Conservation (phyloP, 257 asterid species). For the Phtheirospermum japonicum region DNA sequence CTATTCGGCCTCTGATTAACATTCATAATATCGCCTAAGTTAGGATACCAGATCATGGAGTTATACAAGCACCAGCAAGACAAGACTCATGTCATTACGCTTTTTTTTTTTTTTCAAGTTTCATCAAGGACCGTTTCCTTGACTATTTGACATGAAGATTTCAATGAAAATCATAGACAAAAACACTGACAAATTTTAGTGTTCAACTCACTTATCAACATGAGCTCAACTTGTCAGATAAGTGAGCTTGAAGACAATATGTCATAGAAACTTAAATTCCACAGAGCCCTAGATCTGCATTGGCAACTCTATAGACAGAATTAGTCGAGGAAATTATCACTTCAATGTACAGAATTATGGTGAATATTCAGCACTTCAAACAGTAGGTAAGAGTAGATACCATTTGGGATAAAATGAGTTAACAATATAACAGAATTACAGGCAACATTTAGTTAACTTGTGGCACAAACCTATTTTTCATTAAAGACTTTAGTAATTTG, state of each 20-base stretch:
- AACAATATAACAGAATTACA: neutral
- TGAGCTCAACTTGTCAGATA: neutral
- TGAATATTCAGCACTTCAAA: constrained; percentile 4
- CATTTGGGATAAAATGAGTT: neutral
- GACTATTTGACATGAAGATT: neutral
- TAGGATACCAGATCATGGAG: neutral
- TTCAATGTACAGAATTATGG: constrained; percentile 7
- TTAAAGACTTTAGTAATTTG: neutral
- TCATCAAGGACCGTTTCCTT: neutral
- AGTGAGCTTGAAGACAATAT: neutral
- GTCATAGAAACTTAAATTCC: neutral
- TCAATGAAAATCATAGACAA: neutral
- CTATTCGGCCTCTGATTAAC: neutral
- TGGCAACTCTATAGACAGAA: neutral
- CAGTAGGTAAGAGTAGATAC: neutral
- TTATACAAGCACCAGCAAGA: neutral
- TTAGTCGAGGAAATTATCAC: neutral
- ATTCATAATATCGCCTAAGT: neutral
- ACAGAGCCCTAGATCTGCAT: neutral
- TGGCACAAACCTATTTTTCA: neutral
- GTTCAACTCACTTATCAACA: neutral
- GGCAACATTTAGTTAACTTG: neutral
- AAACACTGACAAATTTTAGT: neutral
- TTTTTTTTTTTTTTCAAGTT: neutral
- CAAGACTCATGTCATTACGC: neutral